Base-by-base conservation (phyloP, 2,329 filamentous ascomycete species). In the Metarhizium humberi region DNA sequence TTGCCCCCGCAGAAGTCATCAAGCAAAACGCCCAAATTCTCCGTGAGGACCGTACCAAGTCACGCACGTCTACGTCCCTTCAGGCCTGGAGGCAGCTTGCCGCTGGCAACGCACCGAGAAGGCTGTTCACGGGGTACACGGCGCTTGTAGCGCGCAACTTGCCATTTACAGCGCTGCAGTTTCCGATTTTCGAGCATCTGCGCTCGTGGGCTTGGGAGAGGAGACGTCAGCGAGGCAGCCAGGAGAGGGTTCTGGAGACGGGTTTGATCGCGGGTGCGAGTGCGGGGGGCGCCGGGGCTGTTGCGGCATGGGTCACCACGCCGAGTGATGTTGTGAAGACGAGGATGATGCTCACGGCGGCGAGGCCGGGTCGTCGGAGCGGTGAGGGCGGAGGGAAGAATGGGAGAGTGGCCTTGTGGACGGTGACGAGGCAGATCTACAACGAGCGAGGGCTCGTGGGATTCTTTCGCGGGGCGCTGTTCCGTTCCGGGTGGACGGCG, bases 21-120 rank as follows among this genome's bases (percentile, higher is more conserved):
- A 96, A 96, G 73, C 91, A 95, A 67, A 96, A 96, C 69, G 90
- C 92, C 0, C 91, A 96, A 69, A 91, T 96, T 80, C 76, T 94
- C 1, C 75, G 64, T 36, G 64, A 58, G 16, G 62, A 56, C 58
- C 56, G 47, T 60, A 43, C 40, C 40, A 32, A 40, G 16, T 34
- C 42, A 40, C 42, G 55, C 52, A 38, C 45, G 36, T 74, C 71
- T 4, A 77, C 75, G 0, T 81, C 78, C 0, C 62, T 80, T n/a
- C 69, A 72, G 56, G 76, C 77, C 1, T 68, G 82, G 59, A 73
- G 68, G 56, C 77, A 74, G 69, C 69, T 69, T 70, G 81, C 66
- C 57, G 76, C 79, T 71, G 63, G 85, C 70, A 62, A 79, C 72
- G 61, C 82, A 70, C 56, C 73, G 73, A 60, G 86, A 70, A 84